Conservation (phyloP, 352 stramenopile genomes). For the Globisporangium alternatum region DNA sequence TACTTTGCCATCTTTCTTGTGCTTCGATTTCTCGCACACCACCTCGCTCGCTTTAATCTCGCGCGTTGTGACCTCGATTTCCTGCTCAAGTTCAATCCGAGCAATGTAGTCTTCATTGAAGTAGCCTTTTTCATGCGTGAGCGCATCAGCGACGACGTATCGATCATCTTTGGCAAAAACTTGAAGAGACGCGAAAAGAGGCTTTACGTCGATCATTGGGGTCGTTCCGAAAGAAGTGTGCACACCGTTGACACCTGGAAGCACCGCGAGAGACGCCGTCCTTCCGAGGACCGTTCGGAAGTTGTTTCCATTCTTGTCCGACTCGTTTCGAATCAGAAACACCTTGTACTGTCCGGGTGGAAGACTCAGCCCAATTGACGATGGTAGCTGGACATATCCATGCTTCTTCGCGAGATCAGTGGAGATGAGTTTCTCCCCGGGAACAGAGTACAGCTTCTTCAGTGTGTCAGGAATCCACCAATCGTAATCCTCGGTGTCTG, state of each 20-base stretch:
- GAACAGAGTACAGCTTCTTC: constrained; percentile 25
- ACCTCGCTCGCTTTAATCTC: constrained; percentile 21
- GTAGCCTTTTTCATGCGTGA: constrained; percentile 22
- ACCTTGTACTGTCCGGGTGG: constrained; percentile 41
- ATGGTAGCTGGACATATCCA: constrained; percentile 30
- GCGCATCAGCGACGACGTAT: constrained; percentile 14
- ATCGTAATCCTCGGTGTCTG: constrained; percentile 19
- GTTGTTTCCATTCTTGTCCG: constrained; percentile 18
- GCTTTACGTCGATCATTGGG: constrained; percentile 51
- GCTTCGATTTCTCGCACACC: constrained; percentile 17
- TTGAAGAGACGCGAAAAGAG: constrained; percentile 33
- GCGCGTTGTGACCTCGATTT: constrained; percentile 29
- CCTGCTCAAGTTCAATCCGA: constrained; percentile 28
- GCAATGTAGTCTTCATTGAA: constrained; percentile 24
- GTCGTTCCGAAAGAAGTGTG: constrained; percentile 60
- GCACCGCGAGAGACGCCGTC: constrained; percentile 30
- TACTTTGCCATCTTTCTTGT: constrained; percentile 15
- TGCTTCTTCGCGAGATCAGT: constrained; percentile 23
- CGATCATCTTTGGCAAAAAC: constrained; percentile 30
- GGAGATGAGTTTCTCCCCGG: constrained; percentile 15
- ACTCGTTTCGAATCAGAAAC: constrained; percentile 46
- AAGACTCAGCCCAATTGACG: constrained; percentile 39
- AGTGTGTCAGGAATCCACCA: constrained; percentile 40
- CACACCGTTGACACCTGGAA: constrained; percentile 47
- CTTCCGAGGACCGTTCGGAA: constrained; percentile 28